Base-by-base conservation (phyloP, 352 stramenopile species). In the Phytophthora syringae region DNA sequence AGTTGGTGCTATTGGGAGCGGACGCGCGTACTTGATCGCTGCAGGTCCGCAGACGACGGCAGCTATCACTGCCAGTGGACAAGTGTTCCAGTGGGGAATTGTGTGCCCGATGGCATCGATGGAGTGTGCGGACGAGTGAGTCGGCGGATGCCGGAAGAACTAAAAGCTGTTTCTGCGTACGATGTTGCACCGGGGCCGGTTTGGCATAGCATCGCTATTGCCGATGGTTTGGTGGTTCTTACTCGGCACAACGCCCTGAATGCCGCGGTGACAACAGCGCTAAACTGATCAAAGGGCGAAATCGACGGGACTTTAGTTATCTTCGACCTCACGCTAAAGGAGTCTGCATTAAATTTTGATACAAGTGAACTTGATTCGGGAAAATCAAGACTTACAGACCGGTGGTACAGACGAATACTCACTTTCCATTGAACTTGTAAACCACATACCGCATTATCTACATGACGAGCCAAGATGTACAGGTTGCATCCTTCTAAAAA, bases 201-300 rank as follows among this genome's bases (percentile, higher is more conserved):
- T 24, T 87, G 74, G 76, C 64, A 80, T 9, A 72, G 59, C 32
- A 74, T 89, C 11, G 74, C 74, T 5, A 73, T 89, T 47, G 79
- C 80, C 3, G 68, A 74, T 30, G 80, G 80, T 12, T 52, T 89
- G 16, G 51, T 86, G 7, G 30, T 85, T 12, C 69, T 88, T 32
- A 73, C 64, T 16, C 60, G 59, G 18, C 65, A 83, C 52, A 15
- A 37, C 2, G 12, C 25, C 7, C 2, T 13, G 3, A 34, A n/a
- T 3, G 7, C 15, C 40, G 4, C n/a, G 11, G 36, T 40, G 27
- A 28, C 39, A 53, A 27, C 27, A 59, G 13, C 16, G 21, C n/a
- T 32, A 7, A n/a, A 52, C n/a, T 30, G 48, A 58, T 42, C n/a
- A 10, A 18, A 34, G 10, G 18, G 13, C 20, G 20, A 3, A 50